These are phyloP conservation scores for Morella rubra DNA, from an alignment of 306 rosid genomes.

Conservation along the genomic window DNA sequence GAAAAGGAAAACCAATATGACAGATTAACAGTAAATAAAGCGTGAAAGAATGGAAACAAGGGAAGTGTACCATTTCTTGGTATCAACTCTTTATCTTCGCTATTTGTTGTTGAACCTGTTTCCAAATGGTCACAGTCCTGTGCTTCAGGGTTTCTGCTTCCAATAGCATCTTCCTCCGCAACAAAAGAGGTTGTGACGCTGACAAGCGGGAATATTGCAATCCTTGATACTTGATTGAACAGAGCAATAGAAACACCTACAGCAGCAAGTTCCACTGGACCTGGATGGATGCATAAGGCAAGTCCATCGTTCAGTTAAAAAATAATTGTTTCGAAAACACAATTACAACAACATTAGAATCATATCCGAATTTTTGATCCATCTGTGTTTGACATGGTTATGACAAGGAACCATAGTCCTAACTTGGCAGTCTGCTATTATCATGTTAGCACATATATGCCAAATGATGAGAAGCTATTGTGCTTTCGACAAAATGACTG, in stretches of 20 bases:
- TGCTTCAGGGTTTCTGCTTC: conserved; percentile 33
- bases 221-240: conserved; percentile 87
- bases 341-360: not conserved
- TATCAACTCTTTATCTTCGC: conserved; percentile 56
- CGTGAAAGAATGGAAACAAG: not conserved
- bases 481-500: not conserved
- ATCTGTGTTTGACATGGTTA: not conserved
- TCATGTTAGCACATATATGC: not conserved
- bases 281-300: conserved; percentile 36
- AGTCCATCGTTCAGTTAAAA: not conserved
- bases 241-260: conserved; percentile 96
- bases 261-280: conserved; percentile 95
- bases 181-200: conserved; percentile 95
- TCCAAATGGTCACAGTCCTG: conserved; percentile 45
- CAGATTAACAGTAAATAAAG: not conserved
- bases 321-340: not conserved
- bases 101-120: conserved; percentile 36
- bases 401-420: not conserved
- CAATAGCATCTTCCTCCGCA: conserved; percentile 83
- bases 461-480: not conserved
- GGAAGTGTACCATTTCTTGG: conserved; percentile 48
- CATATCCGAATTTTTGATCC: not conserved
- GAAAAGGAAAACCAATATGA: not conserved
- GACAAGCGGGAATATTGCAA: conserved; percentile 89
- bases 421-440: not conserved